Evolutionary conservation across 345 rosid genomes (phyloP).

Genomic region (Murraya paniculata): DNA sequence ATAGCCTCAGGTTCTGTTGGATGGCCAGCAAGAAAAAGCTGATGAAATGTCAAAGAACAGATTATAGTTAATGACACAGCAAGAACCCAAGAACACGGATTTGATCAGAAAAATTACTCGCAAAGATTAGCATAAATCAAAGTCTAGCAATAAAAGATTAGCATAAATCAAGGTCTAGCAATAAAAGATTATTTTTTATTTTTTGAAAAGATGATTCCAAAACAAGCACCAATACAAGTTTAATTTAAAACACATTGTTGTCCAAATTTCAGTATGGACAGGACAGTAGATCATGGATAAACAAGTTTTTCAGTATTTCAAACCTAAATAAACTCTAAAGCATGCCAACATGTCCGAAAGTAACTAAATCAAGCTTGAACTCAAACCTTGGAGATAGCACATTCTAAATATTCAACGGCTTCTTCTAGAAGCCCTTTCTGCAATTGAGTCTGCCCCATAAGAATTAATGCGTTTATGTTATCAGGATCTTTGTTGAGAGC

Average conservation of each 20-base stretch:
- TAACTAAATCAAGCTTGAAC: neutral
- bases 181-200: neutral
- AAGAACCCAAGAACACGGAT: neutral
- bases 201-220: neutral
- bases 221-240: neutral
- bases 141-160: neutral
- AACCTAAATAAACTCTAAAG: neutral
- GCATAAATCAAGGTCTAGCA: neutral
- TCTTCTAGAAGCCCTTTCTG: conserved; percentile 53
- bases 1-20: conserved; percentile 49
- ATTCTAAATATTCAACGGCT: conserved; percentile 63
- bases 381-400: conserved; percentile 69
- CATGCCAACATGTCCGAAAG: neutral
- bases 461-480: conserved; percentile 48
- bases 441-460: conserved; percentile 71
- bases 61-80: conserved; percentile 9
- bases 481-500: conserved; percentile 81
- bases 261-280: neutral
- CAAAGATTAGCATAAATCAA: conserved; percentile 9
- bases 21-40: conserved; percentile 50
- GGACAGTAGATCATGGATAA: neutral
- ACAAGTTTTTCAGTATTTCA: neutral
- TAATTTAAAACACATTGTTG: neutral
- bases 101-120: conserved; percentile 3
- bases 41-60: conserved; percentile 19